Evolutionary conservation across 441 rosid species (phyloP).

Genomic region (Iberis amara): DNA sequence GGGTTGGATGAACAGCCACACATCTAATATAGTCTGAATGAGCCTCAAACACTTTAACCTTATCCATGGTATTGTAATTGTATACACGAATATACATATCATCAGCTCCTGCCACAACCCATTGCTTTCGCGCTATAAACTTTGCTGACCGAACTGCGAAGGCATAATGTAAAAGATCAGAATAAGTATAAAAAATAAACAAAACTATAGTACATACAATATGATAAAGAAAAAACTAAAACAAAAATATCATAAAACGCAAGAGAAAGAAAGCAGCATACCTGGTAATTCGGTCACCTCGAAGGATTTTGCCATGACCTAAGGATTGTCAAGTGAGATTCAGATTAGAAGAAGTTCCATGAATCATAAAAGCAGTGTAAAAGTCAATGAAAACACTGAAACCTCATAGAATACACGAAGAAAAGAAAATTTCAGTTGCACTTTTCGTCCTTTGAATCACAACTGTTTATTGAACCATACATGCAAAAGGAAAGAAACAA

Average conservation of each 20-base stretch:
- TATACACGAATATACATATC: conserved; percentile 68
- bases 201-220: neutral
- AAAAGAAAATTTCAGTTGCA: neutral
- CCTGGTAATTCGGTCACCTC: conserved; percentile 69
- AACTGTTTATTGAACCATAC: neutral
- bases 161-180: conserved; percentile 1
- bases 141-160: conserved; percentile 71
- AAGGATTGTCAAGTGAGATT: conserved; percentile 19
- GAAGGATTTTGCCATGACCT: conserved; percentile 57
- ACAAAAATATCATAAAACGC: neutral
- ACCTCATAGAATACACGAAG: neutral
- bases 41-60: conserved; percentile 69
- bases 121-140: conserved; percentile 59
- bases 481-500: neutral
- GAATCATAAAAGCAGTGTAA: neutral
- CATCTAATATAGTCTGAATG: conserved; percentile 75
- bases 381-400: neutral
- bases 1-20: conserved; percentile 64
- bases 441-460: neutral
- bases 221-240: neutral
- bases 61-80: conserved; percentile 64
- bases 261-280: conserved; percentile 22
- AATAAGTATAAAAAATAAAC: neutral
- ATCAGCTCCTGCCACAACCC: conserved; percentile 81
- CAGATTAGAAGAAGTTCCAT: conserved; percentile 7